Evolutionary conservation across 2,329 filamentous ascomycete genomes (phyloP).

Genomic region (Ascosphaera apis): DNA sequence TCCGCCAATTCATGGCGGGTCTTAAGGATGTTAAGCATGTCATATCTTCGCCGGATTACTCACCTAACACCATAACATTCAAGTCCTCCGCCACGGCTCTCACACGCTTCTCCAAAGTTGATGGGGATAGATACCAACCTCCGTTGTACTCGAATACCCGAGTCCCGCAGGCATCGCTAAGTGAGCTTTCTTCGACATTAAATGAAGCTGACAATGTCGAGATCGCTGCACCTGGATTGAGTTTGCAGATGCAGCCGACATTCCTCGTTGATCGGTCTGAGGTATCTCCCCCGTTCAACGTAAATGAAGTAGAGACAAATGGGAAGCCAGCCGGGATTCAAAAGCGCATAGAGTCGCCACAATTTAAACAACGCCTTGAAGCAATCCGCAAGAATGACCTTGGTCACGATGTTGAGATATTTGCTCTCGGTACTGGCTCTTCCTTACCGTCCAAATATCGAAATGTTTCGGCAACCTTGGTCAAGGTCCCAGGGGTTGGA

Average conservation of each 20-base stretch:
- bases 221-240: conserved; percentile 19
- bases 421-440: conserved; percentile 77
- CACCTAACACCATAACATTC: conserved; percentile 51
- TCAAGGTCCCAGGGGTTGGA: conserved; percentile 66
- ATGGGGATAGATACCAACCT: conserved; percentile 47
- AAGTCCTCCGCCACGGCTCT: conserved; percentile 42
- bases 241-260: conserved; percentile 23
- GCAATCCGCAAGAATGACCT: conserved; percentile 41
- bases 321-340: neutral
- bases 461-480: conserved; percentile 74
- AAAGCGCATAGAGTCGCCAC: conserved; percentile 11
- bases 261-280: conserved; percentile 16
- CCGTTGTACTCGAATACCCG: conserved; percentile 40
- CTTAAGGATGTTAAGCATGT: conserved; percentile 45
- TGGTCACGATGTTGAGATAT: conserved; percentile 55
- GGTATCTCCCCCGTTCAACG: conserved; percentile 10
- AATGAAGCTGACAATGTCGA: no score
- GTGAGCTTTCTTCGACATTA: conserved; percentile 7
- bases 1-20: conserved; percentile 47
- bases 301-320: conserved; percentile 5
- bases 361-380: conserved; percentile 14
- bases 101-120: conserved; percentile 47
- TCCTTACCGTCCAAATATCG: conserved; percentile 78
- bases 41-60: conserved; percentile 50
- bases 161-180: no score